Evolutionary conservation across 345 rosid genomes (phyloP).

Genomic region (Citrus glauca): DNA sequence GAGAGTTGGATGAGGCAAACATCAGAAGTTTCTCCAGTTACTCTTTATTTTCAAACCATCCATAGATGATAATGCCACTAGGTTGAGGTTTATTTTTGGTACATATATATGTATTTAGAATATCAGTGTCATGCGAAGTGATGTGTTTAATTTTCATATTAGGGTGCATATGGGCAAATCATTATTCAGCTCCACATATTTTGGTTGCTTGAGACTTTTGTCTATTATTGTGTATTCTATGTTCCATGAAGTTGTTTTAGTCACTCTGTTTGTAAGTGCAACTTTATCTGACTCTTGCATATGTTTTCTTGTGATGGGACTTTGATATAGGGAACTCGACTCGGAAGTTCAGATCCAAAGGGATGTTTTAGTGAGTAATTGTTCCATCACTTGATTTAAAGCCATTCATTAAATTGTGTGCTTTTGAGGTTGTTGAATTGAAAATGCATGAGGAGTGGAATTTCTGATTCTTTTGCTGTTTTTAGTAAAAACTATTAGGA

Average conservation of each 20-base stretch:
- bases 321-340: constrained; percentile 83
- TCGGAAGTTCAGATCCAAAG: constrained; percentile 98
- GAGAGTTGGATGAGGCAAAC: neutral
- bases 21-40: neutral
- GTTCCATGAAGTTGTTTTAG: neutral
- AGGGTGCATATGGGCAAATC: neutral
- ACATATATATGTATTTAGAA: neutral
- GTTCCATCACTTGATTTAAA: constrained; percentile 8
- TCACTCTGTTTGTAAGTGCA: neutral
- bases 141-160: neutral
- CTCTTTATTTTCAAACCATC: neutral
- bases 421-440: neutral
- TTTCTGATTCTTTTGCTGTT: neutral
- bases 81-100: neutral
- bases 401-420: neutral
- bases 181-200: neutral
- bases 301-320: constrained; percentile 19
- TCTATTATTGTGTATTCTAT: constrained; percentile 1
- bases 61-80: neutral
- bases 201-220: neutral
- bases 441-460: neutral
- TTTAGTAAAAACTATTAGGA: neutral
- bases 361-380: constrained; percentile 91
- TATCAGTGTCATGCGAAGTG: neutral
- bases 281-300: constrained; percentile 4